Evolutionary conservation across 352 stramenopile species (phyloP), one percentile per base, ranked within the genome.

Genomic region (Phytophthora ohioensis): DNA sequence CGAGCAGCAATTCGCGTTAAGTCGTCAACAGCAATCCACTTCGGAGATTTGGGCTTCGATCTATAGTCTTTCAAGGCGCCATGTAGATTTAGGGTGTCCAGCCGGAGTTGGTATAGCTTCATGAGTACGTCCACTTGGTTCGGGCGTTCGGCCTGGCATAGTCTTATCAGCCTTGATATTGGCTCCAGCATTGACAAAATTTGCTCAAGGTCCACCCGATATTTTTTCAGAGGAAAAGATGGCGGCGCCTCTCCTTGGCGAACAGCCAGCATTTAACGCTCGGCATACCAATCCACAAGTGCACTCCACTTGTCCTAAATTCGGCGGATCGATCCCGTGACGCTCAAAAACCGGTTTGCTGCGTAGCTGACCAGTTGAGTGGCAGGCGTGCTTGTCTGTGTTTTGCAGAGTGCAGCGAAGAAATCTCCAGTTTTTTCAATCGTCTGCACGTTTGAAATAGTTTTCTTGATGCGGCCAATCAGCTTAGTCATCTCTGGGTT

Each of bases 71-170:
- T 4, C 30, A 67, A 27, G 12, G 48, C 21, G 3, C 57, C 31
- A 5, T 55, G 38, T 13, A 46, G 9, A 30, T 55, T 60, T n/a
- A 67, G 34, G 10, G 15, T 48, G 10, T 45, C 36, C 5, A 67
- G 21, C 2, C 60, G 49, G 53, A 56, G n/a, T 5, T 17, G 12
- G 35, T 67, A 67, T 41, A 67, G 11, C 8, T 60, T 13, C 60
- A 60, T 60, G 6, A 61, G 34, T 12, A 55, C 42, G 12, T 61
- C 21, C 8, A 68, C 49, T 49, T 68, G 51, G n/a, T 46, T 68
- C 6, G 60, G 31, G 8, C 17, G 21, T 30, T 68, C 49, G 4
- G 60, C 49, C 21, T 67, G 49, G 21, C 51, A 67, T 4, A n/a
- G 12, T 17, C 60, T 11, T n/a, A 47, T 61, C 12, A 67, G 17